Conservation (phyloP, 768 basidiomycete genomes). For the Tulasnella calospora region DNA sequence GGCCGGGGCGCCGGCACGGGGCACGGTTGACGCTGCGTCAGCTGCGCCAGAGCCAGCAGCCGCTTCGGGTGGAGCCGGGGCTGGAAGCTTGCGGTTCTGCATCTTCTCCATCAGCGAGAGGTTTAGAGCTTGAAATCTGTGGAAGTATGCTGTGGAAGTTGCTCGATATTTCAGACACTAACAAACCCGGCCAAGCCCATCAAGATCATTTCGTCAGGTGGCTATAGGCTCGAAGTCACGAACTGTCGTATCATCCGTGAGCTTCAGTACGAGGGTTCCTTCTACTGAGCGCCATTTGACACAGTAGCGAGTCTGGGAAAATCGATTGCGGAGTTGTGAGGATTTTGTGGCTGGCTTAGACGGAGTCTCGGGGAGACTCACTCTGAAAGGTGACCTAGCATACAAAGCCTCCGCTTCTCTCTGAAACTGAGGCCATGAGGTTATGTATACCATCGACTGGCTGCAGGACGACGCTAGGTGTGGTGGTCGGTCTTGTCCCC, state of each 20-base stretch:
- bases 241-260: constrained; percentile 87
- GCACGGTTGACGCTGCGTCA: neutral
- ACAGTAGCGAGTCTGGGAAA: constrained; percentile 72
- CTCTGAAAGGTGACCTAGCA: constrained; percentile 68
- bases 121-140: constrained; percentile 92
- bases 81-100: constrained; percentile 55
- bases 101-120: constrained; percentile 80
- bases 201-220: neutral
- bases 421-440: constrained; percentile 85
- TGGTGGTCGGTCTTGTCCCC: neutral
- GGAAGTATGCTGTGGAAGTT: constrained; percentile 87
- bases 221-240: constrained; percentile 35
- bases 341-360: neutral
- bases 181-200: neutral
- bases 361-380: constrained; percentile 38
- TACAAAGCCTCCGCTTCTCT: constrained; percentile 86
- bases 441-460: constrained; percentile 71
- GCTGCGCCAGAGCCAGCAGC: neutral
- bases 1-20: neutral
- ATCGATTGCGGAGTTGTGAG: constrained; percentile 3
- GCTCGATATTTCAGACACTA: constrained; percentile 98
- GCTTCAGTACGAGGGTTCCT: constrained; percentile 85
- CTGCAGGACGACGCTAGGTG: neutral
- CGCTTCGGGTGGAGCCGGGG: constrained; percentile 31
- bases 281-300: constrained; percentile 86